Evolutionary conservation across 192 early-diverging fungal genomes (phyloP), one percentile per base, ranked within the genome.

Genomic region (Gonapodya sp.): DNA sequence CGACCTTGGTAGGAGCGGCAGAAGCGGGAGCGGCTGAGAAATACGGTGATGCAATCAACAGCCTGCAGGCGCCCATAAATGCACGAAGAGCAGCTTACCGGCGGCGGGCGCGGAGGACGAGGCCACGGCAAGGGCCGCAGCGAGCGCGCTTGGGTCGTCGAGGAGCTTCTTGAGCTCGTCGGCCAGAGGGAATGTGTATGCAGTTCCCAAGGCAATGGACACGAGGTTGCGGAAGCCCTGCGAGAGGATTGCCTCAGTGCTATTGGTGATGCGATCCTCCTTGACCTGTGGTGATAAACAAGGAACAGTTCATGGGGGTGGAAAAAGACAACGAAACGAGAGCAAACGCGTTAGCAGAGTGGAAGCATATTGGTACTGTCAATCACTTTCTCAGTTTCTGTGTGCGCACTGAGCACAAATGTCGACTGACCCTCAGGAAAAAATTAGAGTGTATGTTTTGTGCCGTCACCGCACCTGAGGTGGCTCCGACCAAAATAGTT

Each of bases 101-200:
- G n/a, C n/a, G n/a, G n/a, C n/a, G n/a, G n/a, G n/a, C n/a, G n/a
- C n/a, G n/a, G n/a, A n/a, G n/a, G n/a, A n/a, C n/a, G n/a, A n/a
- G 79, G 93, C 84, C 73, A 94, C 95, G 81, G 93, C 94, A 32
- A 35, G 80, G 0, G 79, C 1, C 36, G 90, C 92, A 80, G 96
- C 95, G 86, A 96, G 92, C 80, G 93, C 93, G 83, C 90, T 88
- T 83, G 96, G 96, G 90, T 98, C 93, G 83, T 92, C 94, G 83
- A 98, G 89, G 88, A 93, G 94, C 85, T 94, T 95, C 93, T 96
- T 96, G 90, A 98, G 92, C 79, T 81, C 31, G 73, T 81, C 79
- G 79, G 79, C 80, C n/a, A 73, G 34, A 14, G 73, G 73, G 35
- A 81, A 80, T 33, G 73, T 73, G 80, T 81, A 81, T 32, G 35